These are phyloP conservation scores for Cutaneotrichosporon curvatum DNA, from an alignment of 1,284 basidiomycete genomes.

Conservation along the genomic window DNA sequence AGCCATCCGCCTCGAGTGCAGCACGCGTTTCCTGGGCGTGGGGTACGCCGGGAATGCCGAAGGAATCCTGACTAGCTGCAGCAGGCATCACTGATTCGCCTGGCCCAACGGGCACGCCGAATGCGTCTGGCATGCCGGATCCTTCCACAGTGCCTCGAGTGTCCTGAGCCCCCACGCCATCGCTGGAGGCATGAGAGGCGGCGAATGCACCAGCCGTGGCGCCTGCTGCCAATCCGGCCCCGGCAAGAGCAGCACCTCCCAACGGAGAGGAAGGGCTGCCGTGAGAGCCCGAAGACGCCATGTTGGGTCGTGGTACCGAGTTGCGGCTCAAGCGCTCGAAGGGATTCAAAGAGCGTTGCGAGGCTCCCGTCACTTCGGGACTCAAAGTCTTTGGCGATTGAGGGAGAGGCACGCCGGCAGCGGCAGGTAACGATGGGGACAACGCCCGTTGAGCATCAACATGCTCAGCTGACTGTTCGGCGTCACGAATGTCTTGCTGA, in stretches of 20 bases:
- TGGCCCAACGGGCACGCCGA: too few relatives aligned
- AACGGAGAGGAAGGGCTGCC: constrained; percentile 4
- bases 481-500: constrained; percentile 58
- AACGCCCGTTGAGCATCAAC: constrained; percentile 20
- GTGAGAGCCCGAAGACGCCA: neutral
- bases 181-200: neutral
- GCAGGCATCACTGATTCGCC: neutral
- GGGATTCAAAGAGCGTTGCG: constrained; percentile 78
- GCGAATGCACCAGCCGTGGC: neutral
- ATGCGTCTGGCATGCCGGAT: too few relatives aligned
- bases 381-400: constrained; percentile 55
- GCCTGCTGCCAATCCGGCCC: constrained; percentile 1
- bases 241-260: constrained; percentile 12
- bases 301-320: constrained; percentile 27
- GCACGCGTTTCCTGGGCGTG: too few relatives aligned
- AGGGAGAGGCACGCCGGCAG: constrained; percentile 63
- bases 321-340: constrained; percentile 59
- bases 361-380: constrained; percentile 46
- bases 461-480: constrained; percentile 49
- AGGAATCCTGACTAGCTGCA: neutral
- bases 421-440: constrained; percentile 46
- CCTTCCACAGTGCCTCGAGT: too few relatives aligned
- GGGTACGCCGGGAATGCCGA: too few relatives aligned
- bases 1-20: constrained; percentile 9
- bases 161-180: too few relatives aligned